Conservation (phyloP, 2,329 filamentous ascomycete species). For the Trichoderma koningii region DNA sequence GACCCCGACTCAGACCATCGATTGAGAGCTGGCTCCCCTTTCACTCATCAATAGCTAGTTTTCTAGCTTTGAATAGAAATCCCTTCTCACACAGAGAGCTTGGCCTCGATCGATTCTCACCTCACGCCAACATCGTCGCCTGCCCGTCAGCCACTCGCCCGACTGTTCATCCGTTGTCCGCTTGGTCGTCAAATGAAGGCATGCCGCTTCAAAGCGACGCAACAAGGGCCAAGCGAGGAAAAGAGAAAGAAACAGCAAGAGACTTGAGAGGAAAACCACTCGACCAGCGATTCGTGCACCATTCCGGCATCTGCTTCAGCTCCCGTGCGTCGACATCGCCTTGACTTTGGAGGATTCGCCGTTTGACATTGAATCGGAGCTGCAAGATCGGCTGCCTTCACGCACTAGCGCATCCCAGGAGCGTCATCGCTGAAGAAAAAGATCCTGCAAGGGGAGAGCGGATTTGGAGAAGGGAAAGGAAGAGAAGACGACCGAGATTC, state of each 20-base stretch:
- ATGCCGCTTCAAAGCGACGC: not conserved
- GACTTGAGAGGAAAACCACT: not conserved
- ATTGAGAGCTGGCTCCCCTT: not conserved
- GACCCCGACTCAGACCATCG: not conserved
- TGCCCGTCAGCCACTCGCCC: not conserved
- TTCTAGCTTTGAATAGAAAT: slow-evolving; percentile 28
- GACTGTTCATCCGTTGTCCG: not conserved
- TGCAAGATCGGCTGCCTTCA: slow-evolving; percentile 5
- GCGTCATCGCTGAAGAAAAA: slow-evolving; percentile 9
- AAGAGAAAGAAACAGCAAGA: not conserved
- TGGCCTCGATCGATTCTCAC: not conserved
- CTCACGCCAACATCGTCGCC: not conserved
- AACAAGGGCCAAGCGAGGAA: not conserved
- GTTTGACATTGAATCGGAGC: not conserved
- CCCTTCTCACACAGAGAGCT: not conserved
- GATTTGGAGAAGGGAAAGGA: slow-evolving; percentile 9
- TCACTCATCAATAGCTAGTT: slow-evolving; percentile 27
- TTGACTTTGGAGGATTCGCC: not conserved
- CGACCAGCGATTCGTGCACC: not conserved
- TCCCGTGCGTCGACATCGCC: not conserved
- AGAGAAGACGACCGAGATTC: slow-evolving; percentile 5
- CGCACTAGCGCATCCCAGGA: not conserved
- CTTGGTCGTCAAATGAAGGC: not conserved
- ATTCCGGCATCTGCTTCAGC: not conserved
- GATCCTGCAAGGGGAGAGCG: slow-evolving; percentile 2